Conservation (phyloP, 331 rosid species). For the Arachis monticola region DNA sequence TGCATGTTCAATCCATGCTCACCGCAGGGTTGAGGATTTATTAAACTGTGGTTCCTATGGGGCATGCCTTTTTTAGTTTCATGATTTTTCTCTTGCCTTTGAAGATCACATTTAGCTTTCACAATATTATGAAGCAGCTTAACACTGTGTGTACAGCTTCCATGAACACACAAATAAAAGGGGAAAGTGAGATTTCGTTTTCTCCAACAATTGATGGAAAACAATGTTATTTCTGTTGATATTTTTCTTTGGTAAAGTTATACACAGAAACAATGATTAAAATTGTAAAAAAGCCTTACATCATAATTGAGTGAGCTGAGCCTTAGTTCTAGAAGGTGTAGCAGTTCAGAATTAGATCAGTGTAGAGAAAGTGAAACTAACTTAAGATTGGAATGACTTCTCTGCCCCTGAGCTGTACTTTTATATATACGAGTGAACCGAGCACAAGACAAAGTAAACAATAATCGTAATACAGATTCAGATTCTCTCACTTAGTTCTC, state of each 20-base stretch:
- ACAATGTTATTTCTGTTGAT: constrained; percentile 10
- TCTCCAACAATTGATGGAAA: background rate
- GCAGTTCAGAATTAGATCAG: too few species aligned
- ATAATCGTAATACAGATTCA: too few species aligned
- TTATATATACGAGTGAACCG: too few species aligned
- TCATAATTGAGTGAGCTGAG: too few species aligned
- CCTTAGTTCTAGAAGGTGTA: too few species aligned
- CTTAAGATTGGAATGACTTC: too few species aligned
- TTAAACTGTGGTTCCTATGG: constrained; percentile 27
- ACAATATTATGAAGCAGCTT: constrained; percentile 11
- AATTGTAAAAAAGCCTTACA: too few species aligned
- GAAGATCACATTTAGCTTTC: constrained; percentile 7
- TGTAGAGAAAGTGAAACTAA: too few species aligned
- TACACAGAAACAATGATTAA: too few species aligned
- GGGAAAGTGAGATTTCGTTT: background rate
- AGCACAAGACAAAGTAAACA: too few species aligned
- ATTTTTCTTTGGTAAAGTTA: constrained; percentile 10
- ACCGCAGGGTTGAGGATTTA: constrained; percentile 46
- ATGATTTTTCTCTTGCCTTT: constrained; percentile 3
- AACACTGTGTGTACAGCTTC: constrained; percentile 6
- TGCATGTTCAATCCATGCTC: constrained; percentile 61
- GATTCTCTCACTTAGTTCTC: too few species aligned
- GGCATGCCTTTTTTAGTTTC: constrained; percentile 26
- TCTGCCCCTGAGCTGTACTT: too few species aligned
- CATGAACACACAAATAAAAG: constrained; percentile 18